These are phyloP conservation scores for Sequoia sempervirens DNA, from an alignment of 75 land plant genomes.

Conservation along the genomic window DNA sequence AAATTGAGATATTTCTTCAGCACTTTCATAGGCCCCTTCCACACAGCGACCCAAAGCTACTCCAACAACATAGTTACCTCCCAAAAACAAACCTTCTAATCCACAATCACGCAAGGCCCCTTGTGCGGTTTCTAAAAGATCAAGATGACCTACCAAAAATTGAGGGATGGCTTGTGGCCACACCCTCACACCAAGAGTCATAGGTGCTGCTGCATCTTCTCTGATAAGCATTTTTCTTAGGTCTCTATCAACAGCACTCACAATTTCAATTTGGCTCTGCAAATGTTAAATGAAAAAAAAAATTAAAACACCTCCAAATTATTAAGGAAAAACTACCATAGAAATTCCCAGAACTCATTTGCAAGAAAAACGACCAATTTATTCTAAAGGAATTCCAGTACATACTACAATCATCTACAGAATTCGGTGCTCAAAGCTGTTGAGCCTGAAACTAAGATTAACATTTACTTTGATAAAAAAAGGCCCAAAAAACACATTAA, in stretches of 20 bases:
- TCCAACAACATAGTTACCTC: slow-evolving; percentile 90
- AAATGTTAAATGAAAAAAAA: background rate
- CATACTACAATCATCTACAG: background rate
- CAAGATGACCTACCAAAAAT: slow-evolving; percentile 85
- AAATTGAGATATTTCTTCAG: slow-evolving; percentile 41
- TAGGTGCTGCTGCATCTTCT: slow-evolving; percentile 61
- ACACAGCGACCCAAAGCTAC: slow-evolving; percentile 95
- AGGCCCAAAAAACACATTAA: background rate
- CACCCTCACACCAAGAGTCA: slow-evolving; percentile 66
- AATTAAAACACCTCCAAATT: background rate
- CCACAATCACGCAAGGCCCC: slow-evolving; percentile 44
- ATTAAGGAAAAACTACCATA: background rate
- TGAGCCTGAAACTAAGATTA: background rate
- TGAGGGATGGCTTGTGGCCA: slow-evolving; percentile 98
- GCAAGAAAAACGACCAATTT: background rate
- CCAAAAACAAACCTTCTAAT: slow-evolving; percentile 85
- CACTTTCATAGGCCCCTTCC: slow-evolving; percentile 89
- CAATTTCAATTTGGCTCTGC: slow-evolving; percentile 73
- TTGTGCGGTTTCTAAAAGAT: slow-evolving; percentile 62
- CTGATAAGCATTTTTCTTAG: slow-evolving; percentile 85
- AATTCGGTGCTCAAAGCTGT: background rate
- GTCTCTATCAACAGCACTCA: slow-evolving; percentile 76
- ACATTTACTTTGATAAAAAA: background rate
- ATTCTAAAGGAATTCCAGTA: background rate
- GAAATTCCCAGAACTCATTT: background rate